phyloP scores from a whole-genome alignment of 2,329 filamentous ascomycete genomes.

The Pseudopyrenochaeta lycopersici region DNA sequence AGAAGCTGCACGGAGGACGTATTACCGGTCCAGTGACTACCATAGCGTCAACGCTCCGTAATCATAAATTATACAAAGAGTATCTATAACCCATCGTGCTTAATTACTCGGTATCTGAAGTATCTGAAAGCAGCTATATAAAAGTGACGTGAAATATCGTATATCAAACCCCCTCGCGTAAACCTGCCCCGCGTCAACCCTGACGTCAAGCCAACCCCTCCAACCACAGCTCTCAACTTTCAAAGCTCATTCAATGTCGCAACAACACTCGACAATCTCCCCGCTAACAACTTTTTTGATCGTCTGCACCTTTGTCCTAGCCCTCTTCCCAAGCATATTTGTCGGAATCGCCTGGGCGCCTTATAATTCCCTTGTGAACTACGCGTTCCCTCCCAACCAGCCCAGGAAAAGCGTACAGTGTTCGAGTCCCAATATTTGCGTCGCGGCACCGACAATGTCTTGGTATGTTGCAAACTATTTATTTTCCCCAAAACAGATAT shows the following conservation, averaged over 20 bases:
- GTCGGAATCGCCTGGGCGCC: slow-evolving; percentile 51
- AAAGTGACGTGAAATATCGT: too few relatives aligned
- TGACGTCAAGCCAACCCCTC: slow-evolving; percentile 7
- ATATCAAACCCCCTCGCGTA: not conserved
- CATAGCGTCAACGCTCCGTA: too few relatives aligned
- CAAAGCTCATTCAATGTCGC: slow-evolving; percentile 18
- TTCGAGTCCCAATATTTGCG: slow-evolving; percentile 38
- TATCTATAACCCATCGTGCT: too few relatives aligned
- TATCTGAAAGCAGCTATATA: too few relatives aligned
- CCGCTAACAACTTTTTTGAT: slow-evolving; percentile 56
- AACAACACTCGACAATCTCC: slow-evolving; percentile 39
- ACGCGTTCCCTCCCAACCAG: slow-evolving; percentile 32
- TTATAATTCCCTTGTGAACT: slow-evolving; percentile 37
- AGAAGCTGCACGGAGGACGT: too few relatives aligned
- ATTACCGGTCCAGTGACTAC: too few relatives aligned
- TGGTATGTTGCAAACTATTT: slow-evolving; percentile 34
- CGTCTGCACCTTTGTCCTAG: slow-evolving; percentile 58
- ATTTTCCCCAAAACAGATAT: not conserved
- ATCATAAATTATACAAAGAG: too few relatives aligned
- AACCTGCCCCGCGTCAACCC: not conserved
- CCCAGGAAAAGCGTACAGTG: slow-evolving; percentile 28
- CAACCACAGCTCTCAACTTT: slow-evolving; percentile 11
- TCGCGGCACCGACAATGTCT: slow-evolving; percentile 35
- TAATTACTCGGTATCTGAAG: too few relatives aligned
- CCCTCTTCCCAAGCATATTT: slow-evolving; percentile 61